Evolutionary conservation across 2,329 filamentous ascomycete genomes (phyloP).

Genomic region (Teratosphaeria nubilosa): DNA sequence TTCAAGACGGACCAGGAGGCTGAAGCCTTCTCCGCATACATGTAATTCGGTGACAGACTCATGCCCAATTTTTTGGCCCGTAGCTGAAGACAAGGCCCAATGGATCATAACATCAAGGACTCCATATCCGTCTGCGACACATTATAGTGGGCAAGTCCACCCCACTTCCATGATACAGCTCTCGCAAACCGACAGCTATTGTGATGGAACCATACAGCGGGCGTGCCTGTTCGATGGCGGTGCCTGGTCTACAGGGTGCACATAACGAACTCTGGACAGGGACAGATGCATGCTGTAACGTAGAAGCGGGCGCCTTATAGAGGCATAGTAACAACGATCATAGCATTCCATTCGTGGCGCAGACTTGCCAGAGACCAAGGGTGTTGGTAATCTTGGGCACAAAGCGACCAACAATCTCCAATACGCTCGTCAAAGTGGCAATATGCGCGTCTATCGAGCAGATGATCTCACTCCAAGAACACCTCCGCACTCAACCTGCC

Average conservation of each 20-base stretch:
- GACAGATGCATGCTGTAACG: background rate
- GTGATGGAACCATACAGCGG: background rate
- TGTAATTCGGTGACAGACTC: background rate
- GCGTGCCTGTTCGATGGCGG: background rate
- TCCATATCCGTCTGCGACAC: background rate
- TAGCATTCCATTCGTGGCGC: background rate
- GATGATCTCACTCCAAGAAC: background rate
- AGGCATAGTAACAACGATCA: background rate
- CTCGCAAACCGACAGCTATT: background rate
- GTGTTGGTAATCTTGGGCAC: background rate
- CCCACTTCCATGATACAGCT: background rate
- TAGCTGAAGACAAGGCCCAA: background rate
- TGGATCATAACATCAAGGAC: background rate
- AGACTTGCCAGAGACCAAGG: background rate
- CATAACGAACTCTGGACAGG: background rate
- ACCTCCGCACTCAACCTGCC: background rate
- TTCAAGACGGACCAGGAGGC: too few relatives aligned
- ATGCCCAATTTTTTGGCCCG: background rate
- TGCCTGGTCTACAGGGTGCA: background rate
- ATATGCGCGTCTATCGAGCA: background rate
- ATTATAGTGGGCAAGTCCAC: background rate
- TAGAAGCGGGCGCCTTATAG: background rate
- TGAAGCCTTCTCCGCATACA: background rate
- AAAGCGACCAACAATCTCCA: background rate
- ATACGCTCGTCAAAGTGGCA: background rate